Evolutionary conservation across 176 grass and related monocot species (phyloP).

Genomic region (Zoysia pacifica): DNA sequence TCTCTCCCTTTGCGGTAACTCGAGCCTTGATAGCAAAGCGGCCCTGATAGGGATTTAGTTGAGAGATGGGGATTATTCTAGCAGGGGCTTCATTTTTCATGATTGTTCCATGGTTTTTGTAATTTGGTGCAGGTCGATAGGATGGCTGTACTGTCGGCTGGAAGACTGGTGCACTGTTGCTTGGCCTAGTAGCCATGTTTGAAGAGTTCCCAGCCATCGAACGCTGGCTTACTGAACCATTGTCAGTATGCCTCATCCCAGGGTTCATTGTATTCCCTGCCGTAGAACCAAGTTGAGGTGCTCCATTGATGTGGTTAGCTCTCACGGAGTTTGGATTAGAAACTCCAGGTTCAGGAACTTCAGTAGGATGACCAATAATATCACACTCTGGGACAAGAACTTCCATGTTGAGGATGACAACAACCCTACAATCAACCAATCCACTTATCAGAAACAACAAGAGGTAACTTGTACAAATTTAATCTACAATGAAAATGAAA

Average conservation of each 20-base stretch:
- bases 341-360: slow-evolving; percentile 39
- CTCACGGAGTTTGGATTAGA: slow-evolving; percentile 28
- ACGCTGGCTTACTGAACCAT: slow-evolving; percentile 47
- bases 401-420: slow-evolving; percentile 76
- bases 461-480: background rate
- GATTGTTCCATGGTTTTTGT: slow-evolving; percentile 78
- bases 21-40: slow-evolving; percentile 93
- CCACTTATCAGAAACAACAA: slow-evolving; percentile 28
- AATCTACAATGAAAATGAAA: slow-evolving; percentile 8
- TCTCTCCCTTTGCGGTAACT: slow-evolving; percentile 86
- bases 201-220: slow-evolving; percentile 31
- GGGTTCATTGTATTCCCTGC: slow-evolving; percentile 37
- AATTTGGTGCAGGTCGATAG: slow-evolving; percentile 75
- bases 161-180: slow-evolving; percentile 45
- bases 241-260: slow-evolving; percentile 40
- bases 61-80: slow-evolving; percentile 77
- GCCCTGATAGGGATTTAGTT: slow-evolving; percentile 91
- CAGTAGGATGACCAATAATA: slow-evolving; percentile 57
- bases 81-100: slow-evolving; percentile 92
- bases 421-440: slow-evolving; percentile 57
- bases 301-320: slow-evolving; percentile 43
- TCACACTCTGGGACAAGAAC: slow-evolving; percentile 59
- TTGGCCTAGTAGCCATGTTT: slow-evolving; percentile 39
- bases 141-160: slow-evolving; percentile 65
- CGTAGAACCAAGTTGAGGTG: slow-evolving; percentile 39